Base-by-base conservation (phyloP, 140 eudicot species). In the Oenanthe javanica region DNA sequence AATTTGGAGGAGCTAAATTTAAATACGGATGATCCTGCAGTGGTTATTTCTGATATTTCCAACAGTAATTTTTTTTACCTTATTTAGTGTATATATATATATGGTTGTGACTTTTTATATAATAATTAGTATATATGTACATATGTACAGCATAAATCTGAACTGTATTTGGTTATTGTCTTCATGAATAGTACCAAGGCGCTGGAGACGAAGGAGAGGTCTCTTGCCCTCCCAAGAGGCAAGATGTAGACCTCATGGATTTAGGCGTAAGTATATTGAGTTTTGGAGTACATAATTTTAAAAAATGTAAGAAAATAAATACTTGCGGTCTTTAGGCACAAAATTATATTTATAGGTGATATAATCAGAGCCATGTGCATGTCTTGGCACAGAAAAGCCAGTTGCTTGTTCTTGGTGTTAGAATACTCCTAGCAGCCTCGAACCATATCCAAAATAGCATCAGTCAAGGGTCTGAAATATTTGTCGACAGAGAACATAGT, bases 1-100 rank as follows among this genome's bases (percentile, higher is more conserved):
- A 90, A 87, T 77, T 80, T 95, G 85, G 99, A 90, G 69, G 97
- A 95, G 81, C 89, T 94, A 25, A 87, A 89, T 21, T 86, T 89
- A 54, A 85, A 84, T 85, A 95, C 81, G 78, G 83, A 89, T 80
- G 96, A 90, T 88, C 95, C 96, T 77, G 57, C 97, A 23, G 93
- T 89, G 21, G 40, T 90, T 81, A 86, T 95, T 82, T 76, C 97
- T 48, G 87, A 86, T 74, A 77, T 82, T 82, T 84, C 99, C 76
- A 87, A 77, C 82, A 95, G 97, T 94, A 92, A 94, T 49, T 81
- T 84, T 84, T 84, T 81, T 83, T 63, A 16, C 36, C 76, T 61
- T 76, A 52, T 81, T 78, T 63, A 7, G 31, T 52, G 70, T n/a
- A n/a, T n/a, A n/a, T 75, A 40, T 51, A 80, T 78, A 38, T 70